phyloP scores from a whole-genome alignment of 768 basidiomycete species.

The Pleurotus salmoneostramineus region DNA sequence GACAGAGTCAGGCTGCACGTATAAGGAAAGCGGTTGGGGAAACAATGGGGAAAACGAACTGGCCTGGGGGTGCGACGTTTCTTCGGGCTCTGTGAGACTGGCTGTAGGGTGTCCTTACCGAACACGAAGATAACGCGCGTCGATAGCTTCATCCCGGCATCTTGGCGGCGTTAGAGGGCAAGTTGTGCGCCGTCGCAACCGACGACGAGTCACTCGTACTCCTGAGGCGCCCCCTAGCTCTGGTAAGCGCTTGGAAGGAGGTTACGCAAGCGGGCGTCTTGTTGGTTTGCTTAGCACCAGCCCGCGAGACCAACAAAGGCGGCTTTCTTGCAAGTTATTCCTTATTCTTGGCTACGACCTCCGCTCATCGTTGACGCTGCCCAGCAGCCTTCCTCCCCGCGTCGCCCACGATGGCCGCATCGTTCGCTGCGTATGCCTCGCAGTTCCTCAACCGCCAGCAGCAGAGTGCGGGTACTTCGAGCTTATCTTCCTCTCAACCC shows the following conservation, averaged over 20 bases:
- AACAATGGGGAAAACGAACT: background rate
- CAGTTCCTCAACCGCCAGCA: slow-evolving; percentile 70
- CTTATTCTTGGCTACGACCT: background rate
- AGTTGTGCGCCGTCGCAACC: background rate
- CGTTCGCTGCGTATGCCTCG: slow-evolving; percentile 80
- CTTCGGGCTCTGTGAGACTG: background rate
- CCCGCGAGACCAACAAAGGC: slow-evolving; percentile 5
- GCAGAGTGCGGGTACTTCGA: slow-evolving; percentile 32
- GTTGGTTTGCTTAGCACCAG: background rate
- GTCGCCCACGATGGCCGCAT: slow-evolving; percentile 44
- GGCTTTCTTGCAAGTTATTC: background rate
- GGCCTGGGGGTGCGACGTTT: background rate
- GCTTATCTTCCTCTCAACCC: slow-evolving; percentile 65
- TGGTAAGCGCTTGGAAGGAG: background rate
- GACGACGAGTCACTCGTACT: too few relatives aligned
- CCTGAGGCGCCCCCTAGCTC: too few relatives aligned
- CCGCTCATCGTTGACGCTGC: background rate
- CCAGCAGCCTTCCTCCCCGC: background rate
- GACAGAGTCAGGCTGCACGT: background rate
- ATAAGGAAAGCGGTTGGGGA: background rate
- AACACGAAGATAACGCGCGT: background rate
- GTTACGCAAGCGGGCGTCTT: background rate
- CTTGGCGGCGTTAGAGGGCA: background rate
- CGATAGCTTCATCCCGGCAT: background rate
- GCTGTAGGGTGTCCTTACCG: background rate